These are phyloP conservation scores for Ceratobasidium papillatum DNA, from an alignment of 1,284 basidiomycete species.

Conservation along the genomic window DNA sequence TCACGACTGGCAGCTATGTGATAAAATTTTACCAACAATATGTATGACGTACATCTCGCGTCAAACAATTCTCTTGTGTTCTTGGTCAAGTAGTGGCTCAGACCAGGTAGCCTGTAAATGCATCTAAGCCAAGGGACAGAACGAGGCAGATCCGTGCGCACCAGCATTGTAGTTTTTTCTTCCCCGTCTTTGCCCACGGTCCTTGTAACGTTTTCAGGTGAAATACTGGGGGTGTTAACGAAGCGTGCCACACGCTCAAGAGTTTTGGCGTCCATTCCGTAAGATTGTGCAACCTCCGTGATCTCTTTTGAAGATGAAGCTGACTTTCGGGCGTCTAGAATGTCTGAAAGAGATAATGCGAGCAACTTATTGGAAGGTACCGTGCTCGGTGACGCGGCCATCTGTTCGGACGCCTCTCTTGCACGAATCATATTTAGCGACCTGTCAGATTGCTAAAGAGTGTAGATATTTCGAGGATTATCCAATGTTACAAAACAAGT, in stretches of 20 bases:
- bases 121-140: background rate
- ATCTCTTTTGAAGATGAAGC: slow-evolving; percentile 58
- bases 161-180: slow-evolving; percentile 67
- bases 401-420: slow-evolving; percentile 63
- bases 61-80: slow-evolving; percentile 24
- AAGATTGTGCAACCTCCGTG: slow-evolving; percentile 61
- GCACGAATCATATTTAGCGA: slow-evolving; percentile 62
- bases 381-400: slow-evolving; percentile 54
- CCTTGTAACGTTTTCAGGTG: slow-evolving; percentile 60
- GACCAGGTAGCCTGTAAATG: slow-evolving; percentile 29
- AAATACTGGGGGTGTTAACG: slow-evolving; percentile 77
- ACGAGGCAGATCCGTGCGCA: slow-evolving; percentile 47
- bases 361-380: slow-evolving; percentile 62
- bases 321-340: slow-evolving; percentile 74
- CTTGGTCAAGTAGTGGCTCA: slow-evolving; percentile 33
- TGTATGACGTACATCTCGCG: background rate
- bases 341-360: slow-evolving; percentile 63
- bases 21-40: background rate
- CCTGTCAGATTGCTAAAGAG: slow-evolving; percentile 50
- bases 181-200: slow-evolving; percentile 66
- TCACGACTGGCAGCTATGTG: background rate
- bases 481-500: background rate
- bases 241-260: slow-evolving; percentile 66
- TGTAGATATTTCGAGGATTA: background rate
- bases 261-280: slow-evolving; percentile 65